Base-by-base conservation (phyloP, 75 land plant species). In the Picea glauca region DNA sequence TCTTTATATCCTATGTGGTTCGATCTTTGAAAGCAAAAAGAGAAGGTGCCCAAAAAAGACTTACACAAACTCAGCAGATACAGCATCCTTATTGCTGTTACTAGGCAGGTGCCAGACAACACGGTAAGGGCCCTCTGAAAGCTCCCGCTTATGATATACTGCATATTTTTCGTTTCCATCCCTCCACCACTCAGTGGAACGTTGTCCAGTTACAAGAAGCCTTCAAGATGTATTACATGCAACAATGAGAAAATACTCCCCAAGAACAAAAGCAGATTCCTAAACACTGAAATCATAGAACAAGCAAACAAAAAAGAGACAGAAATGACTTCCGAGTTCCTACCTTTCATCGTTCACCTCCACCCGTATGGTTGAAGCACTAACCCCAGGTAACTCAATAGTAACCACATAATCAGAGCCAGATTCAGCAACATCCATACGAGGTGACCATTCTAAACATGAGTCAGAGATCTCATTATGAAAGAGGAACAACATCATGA, bases 41-140 rank as follows among this genome's bases (percentile, higher is more conserved):
- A 9, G 11, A 50, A 50, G 11, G 56, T 50, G 1, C 11, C 56
- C 56, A 50, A 57, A 54, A 21, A 33, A 14, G 3, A 85, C 96
- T 88, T 88, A 94, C 95, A 82, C 78, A 77, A 94, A 87, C 80
- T 92, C 90, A 12, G 97, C 97, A 13, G 93, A 85, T 59, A 90
- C 81, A 38, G 66, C 80, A 72, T 89, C 85, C 79, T 79, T 85
- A 81, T 92, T 86, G 56, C 81, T 89, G 83, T 92, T 78, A 67
- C 58, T 43, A 13, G 97, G 97, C 58, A 94, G 75, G 43, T 84
- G 80, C 95, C 97, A 94, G 11, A 86, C 84, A 60, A 93, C 82
- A 70, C 84, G 85, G 81, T 87, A 94, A 43, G 95, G 95, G 40
- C 92, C 93, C 73, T 86, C 88, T 70, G 79, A 80, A 11, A 90